Conservation (phyloP, 331 rosid genomes). For the Dryas integrifolia region DNA sequence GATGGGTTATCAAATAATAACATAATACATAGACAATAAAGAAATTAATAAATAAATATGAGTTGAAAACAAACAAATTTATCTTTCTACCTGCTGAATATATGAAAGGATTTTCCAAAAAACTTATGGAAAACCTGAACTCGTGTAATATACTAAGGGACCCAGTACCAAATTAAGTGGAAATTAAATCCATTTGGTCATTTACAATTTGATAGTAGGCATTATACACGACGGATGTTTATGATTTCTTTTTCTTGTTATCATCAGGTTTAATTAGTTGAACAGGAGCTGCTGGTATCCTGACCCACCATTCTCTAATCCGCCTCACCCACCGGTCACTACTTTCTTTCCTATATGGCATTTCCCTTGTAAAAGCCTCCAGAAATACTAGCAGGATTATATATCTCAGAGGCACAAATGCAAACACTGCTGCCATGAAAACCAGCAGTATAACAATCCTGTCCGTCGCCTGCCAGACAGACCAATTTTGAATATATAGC, state of each 20-base stretch:
- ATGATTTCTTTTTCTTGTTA: conserved; percentile 62
- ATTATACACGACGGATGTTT: neutral
- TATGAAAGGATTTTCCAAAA: neutral
- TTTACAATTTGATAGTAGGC: neutral
- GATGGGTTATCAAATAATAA: too few species aligned
- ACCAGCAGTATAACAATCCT: conserved; percentile 57
- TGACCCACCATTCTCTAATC: conserved; percentile 91
- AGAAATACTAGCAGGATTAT: conserved; percentile 47
- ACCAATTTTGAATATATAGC: neutral
- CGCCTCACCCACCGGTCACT: conserved; percentile 61
- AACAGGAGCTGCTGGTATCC: conserved; percentile 95
- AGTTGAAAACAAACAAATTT: too few species aligned
- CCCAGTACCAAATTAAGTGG: neutral
- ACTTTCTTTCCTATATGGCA: conserved; percentile 78
- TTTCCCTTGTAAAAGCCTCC: conserved; percentile 74
- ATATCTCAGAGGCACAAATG: conserved; percentile 60
- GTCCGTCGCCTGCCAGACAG: conserved; percentile 70
- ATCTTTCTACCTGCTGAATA: neutral
- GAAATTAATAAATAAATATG: neutral
- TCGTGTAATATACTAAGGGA: neutral
- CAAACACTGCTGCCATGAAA: conserved; percentile 56
- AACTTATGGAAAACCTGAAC: neutral
- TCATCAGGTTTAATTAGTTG: conserved; percentile 60
- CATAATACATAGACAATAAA: neutral
- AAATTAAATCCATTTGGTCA: neutral